These are phyloP conservation scores for Curvularia hawaiiensis DNA, from an alignment of 2,329 filamentous ascomycete species.

Conservation along the genomic window DNA sequence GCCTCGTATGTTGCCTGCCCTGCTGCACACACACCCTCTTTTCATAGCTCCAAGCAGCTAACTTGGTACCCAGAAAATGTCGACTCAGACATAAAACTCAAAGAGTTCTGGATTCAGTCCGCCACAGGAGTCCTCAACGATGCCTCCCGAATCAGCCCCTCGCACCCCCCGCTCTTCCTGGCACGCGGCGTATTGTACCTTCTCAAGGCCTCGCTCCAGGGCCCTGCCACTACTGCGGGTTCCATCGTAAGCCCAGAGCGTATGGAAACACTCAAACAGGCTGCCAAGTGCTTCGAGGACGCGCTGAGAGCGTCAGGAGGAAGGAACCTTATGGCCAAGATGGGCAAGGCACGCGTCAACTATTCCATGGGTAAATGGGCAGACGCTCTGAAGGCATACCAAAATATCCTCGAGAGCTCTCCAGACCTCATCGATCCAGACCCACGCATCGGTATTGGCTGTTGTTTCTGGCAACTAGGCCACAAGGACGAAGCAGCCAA, in stretches of 20 bases:
- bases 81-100: conserved; percentile 79
- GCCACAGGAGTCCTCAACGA: conserved; percentile 95
- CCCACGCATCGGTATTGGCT: conserved; percentile 93
- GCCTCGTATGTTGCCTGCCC: conserved; percentile 51
- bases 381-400: conserved; percentile 83
- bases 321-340: conserved; percentile 87
- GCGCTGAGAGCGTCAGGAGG: conserved; percentile 82
- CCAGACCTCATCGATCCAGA: conserved; percentile 90
- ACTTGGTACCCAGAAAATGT: conserved; percentile 33
- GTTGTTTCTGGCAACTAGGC: conserved; percentile 95
- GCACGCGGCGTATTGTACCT: conserved; percentile 89
- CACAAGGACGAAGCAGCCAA: conserved; percentile 90
- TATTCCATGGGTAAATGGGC: conserved; percentile 87
- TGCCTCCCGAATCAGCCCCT: conserved; percentile 90
- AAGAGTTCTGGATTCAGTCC: conserved; percentile 88
- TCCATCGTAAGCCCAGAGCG: conserved; percentile 71
- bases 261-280: conserved; percentile 80
- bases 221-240: conserved; percentile 70
- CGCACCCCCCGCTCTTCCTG: conserved; percentile 88
- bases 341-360: conserved; percentile 85
- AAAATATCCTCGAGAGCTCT: conserved; percentile 83
- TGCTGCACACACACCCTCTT: background rate
- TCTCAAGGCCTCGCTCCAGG: conserved; percentile 82
- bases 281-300: conserved; percentile 93
- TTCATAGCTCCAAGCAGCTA: background rate